Evolutionary conservation across 805 yeast species (phyloP).

Genomic region (Suhomyces vadensis): DNA sequence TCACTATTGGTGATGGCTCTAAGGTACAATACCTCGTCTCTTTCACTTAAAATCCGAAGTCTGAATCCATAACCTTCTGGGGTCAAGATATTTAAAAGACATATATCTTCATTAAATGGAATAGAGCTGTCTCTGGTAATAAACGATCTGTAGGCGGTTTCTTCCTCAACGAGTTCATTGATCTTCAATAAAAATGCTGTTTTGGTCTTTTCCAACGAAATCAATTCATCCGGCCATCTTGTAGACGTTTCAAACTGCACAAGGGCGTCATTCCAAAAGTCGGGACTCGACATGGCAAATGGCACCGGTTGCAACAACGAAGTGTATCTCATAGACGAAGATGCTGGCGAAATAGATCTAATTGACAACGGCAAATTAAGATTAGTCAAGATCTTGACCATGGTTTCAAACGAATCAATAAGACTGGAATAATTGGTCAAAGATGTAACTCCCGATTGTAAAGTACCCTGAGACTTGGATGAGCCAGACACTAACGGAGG

Average conservation of each 20-base stretch:
- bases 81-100: slow-evolving; percentile 63
- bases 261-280: slow-evolving; percentile 76
- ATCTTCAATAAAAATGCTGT: slow-evolving; percentile 84
- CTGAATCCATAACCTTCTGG: slow-evolving; percentile 91
- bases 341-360: slow-evolving; percentile 70
- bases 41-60: slow-evolving; percentile 73
- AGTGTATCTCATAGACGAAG: slow-evolving; percentile 73
- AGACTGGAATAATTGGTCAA: slow-evolving; percentile 30
- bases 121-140: slow-evolving; percentile 65
- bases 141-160: slow-evolving; percentile 56
- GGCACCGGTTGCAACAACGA: slow-evolving; percentile 81
- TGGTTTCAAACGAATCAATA: slow-evolving; percentile 48
- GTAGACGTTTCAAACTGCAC: slow-evolving; percentile 85
- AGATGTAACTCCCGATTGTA: slow-evolving; percentile 32
- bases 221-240: slow-evolving; percentile 94
- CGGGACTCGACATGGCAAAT: slow-evolving; percentile 70
- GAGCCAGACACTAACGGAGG: slow-evolving; percentile 60
- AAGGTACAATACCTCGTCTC: slow-evolving; percentile 74
- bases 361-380: slow-evolving; percentile 67
- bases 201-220: slow-evolving; percentile 84
- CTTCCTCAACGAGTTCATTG: slow-evolving; percentile 42
- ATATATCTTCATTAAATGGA: slow-evolving; percentile 63
- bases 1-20: slow-evolving; percentile 69
- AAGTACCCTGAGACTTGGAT: slow-evolving; percentile 38
- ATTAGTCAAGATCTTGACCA: slow-evolving; percentile 48